Percentiles rank a stretch among this genome's conserved stretches.
These are phyloP conservation scores for Amesomyces nigricolor DNA, from an alignment of 2,329 filamentous ascomycete species.

Conservation along the genomic window DNA sequence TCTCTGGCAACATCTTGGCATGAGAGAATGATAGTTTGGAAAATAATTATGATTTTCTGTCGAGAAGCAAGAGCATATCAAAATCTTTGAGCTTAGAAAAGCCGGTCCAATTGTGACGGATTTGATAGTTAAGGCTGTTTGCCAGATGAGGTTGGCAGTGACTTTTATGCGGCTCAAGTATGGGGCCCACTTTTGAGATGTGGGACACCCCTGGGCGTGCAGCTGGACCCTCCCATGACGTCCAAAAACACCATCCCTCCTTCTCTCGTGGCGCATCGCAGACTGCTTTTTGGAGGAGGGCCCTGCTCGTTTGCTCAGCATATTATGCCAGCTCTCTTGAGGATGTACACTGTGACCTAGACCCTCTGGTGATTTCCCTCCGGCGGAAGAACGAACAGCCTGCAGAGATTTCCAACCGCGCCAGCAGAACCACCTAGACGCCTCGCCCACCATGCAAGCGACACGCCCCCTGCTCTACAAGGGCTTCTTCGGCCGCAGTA, in stretches of 20 bases:
- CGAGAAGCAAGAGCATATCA: too few relatives aligned
- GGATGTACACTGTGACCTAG: slow-evolving; percentile 17
- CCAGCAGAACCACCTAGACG: background rate
- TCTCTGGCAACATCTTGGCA: too few relatives aligned
- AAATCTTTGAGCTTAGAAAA: too few relatives aligned
- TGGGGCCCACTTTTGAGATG: too few relatives aligned
- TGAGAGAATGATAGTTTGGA: too few relatives aligned
- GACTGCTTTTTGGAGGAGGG: background rate
- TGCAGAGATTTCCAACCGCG: background rate
- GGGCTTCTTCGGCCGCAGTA: slow-evolving; percentile 53
- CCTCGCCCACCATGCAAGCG: slow-evolving; percentile 22
- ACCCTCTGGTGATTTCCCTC: slow-evolving; percentile 15
- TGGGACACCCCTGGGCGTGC: too few relatives aligned
- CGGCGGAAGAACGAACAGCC: background rate
- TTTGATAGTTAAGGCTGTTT: too few relatives aligned
- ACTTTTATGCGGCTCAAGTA: too few relatives aligned
- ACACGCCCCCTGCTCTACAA: slow-evolving; percentile 36
- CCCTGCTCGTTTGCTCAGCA: background rate
- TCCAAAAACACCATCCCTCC: slow-evolving; percentile 15
- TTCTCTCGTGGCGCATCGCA: background rate
- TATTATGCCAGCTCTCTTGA: background rate
- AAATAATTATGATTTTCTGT: too few relatives aligned
- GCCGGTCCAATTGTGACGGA: too few relatives aligned
- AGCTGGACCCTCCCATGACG: slow-evolving; percentile 9
- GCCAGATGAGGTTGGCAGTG: too few relatives aligned